A percentile compares a stretch with the other conserved stretches of the same genome.
Evolutionary conservation across 345 rosid species (phyloP).

Genomic region (Salix purpurea): DNA sequence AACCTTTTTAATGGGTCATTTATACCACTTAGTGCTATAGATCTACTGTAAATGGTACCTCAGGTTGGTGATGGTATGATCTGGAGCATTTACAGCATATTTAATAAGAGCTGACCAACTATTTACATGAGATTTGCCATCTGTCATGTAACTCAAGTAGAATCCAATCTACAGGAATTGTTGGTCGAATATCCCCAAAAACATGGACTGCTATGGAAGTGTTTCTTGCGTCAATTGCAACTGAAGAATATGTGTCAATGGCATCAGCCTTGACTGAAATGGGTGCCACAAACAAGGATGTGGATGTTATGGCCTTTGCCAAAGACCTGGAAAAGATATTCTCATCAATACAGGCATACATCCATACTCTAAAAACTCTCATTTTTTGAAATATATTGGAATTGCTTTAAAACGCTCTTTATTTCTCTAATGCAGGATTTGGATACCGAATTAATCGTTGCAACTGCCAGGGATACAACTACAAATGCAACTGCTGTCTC

Average conservation of each 20-base stretch:
- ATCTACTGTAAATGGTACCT: background rate
- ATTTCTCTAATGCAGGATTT: conserved; percentile 52
- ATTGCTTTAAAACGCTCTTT: background rate
- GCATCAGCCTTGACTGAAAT: conserved; percentile 90
- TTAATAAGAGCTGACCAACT: background rate
- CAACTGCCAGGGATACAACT: conserved; percentile 66
- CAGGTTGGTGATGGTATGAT: background rate
- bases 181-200: conserved; percentile 95
- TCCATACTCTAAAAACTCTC: conserved; percentile 31
- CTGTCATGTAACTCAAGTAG: conserved; percentile 3
- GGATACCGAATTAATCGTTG: conserved; percentile 81
- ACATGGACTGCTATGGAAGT: conserved; percentile 96
- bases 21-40: background rate
- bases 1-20: no score
- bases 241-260: conserved; percentile 85
- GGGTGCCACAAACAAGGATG: conserved; percentile 94
- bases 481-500: conserved; percentile 77
- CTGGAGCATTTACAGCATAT: background rate
- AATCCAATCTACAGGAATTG: conserved; percentile 59
- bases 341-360: conserved; percentile 71
- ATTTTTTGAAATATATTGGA: background rate
- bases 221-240: conserved; percentile 73
- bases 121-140: background rate
- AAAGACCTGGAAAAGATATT: conserved; percentile 87
- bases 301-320: conserved; percentile 76